Conservation (phyloP, 331 rosid genomes). For the Rosa hybrid region DNA sequence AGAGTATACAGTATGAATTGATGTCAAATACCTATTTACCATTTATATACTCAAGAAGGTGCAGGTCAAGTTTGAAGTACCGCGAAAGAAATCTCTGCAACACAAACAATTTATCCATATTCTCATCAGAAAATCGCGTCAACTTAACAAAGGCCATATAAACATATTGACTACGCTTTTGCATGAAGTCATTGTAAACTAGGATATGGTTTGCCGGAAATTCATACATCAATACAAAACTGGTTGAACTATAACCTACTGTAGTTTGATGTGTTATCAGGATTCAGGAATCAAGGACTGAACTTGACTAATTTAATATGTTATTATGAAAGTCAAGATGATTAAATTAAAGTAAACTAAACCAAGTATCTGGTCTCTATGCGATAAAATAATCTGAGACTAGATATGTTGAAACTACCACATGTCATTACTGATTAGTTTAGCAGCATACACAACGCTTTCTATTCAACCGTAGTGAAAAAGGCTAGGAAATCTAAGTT, state of each 20-base stretch:
- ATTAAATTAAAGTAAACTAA: neutral
- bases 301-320: neutral
- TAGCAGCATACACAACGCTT: neutral
- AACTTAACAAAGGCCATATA: neutral
- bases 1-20: neutral
- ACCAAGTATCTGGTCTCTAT: neutral
- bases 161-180: neutral
- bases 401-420: neutral
- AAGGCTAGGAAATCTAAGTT: neutral
- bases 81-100: slow-evolving; percentile 74
- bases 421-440: neutral
- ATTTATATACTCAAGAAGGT: slow-evolving; percentile 74
- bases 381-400: neutral
- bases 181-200: neutral
- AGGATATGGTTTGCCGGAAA: neutral
- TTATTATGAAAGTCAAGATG: neutral
- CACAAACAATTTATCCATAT: slow-evolving; percentile 5
- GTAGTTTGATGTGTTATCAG: neutral
- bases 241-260: neutral
- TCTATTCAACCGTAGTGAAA: neutral
- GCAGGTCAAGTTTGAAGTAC: slow-evolving; percentile 83
- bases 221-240: neutral
- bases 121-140: neutral
- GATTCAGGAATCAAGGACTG: neutral
- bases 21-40: slow-evolving; percentile 52